A percentile compares a stretch with the other conserved stretches of the same genome.
Evolutionary conservation across 768 basidiomycete species (phyloP).

Genomic region (Neoboletus brunneissimus): DNA sequence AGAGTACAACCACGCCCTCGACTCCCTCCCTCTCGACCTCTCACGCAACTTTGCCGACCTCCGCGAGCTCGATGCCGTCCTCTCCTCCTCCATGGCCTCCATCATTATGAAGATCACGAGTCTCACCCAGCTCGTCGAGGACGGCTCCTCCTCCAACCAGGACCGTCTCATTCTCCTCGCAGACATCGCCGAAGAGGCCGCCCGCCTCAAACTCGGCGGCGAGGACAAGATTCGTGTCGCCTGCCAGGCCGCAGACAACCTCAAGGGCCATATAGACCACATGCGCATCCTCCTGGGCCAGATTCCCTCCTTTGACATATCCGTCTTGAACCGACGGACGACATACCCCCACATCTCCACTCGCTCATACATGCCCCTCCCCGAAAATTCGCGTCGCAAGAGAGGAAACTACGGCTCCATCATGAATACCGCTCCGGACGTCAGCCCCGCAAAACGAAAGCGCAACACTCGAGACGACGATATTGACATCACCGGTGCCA

Average conservation of each 20-base stretch:
- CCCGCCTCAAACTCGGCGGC: constrained; percentile 85
- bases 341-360: constrained; percentile 74
- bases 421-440: constrained; percentile 48
- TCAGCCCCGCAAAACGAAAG: constrained; percentile 66
- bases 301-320: constrained; percentile 61
- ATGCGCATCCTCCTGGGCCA: constrained; percentile 59
- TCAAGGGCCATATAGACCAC: constrained; percentile 63
- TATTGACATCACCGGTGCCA: constrained; percentile 43
- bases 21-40: constrained; percentile 90
- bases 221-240: constrained; percentile 98
- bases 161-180: constrained; percentile 83
- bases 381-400: constrained; percentile 64
- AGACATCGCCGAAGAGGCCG: constrained; percentile 93
- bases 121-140: constrained; percentile 76
- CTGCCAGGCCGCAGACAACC: constrained; percentile 84
- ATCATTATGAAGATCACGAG: constrained; percentile 77
- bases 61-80: constrained; percentile 96
- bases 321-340: constrained; percentile 58
- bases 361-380: constrained; percentile 64
- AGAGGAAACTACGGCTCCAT: constrained; percentile 56
- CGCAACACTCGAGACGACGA: constrained; percentile 63
- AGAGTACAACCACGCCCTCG: constrained; percentile 90
- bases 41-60: constrained; percentile 94
- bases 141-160: constrained; percentile 53
- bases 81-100: constrained; percentile 80